Evolutionary conservation across 805 yeast species (phyloP).

Genomic region (Lachancea dasiensis): DNA sequence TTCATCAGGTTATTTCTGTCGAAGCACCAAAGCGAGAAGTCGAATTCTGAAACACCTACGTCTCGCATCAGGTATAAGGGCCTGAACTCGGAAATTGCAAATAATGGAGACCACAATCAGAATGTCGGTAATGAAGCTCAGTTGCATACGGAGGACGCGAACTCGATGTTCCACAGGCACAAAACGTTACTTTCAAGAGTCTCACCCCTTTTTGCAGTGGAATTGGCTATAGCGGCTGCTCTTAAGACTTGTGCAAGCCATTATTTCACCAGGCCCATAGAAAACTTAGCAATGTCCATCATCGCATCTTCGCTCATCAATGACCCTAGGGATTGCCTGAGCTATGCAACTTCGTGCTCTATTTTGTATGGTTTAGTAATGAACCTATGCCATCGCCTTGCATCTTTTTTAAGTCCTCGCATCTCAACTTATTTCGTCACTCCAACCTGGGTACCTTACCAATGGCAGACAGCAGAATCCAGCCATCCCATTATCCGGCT

Average conservation of each 20-base stretch:
- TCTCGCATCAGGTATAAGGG: background rate
- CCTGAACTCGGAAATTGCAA: too few species aligned
- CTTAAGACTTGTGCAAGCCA: constrained; percentile 18
- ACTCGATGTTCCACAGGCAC: background rate
- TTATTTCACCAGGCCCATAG: constrained; percentile 22
- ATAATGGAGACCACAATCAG: too few species aligned
- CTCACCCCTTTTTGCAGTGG: constrained; percentile 8
- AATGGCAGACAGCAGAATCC: constrained; percentile 4
- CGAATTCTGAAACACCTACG: background rate
- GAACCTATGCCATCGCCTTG: constrained; percentile 11
- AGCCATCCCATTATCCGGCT: constrained; percentile 1
- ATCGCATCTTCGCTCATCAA: constrained; percentile 32
- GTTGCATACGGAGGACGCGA: background rate
- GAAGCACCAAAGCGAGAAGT: constrained; percentile 7
- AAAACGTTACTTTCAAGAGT: background rate
- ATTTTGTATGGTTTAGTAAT: constrained; percentile 23
- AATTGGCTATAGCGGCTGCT: constrained; percentile 19
- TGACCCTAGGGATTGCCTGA: constrained; percentile 26
- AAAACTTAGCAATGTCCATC: constrained; percentile 26
- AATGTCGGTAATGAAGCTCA: background rate
- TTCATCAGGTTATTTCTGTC: constrained; percentile 27
- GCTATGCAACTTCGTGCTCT: constrained; percentile 28
- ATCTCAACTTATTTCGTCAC: background rate
- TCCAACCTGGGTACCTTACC: background rate
- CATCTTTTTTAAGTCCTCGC: constrained; percentile 4